Evolutionary conservation across 2,329 filamentous ascomycete species (phyloP), one percentile per base, ranked within the genome.

Genomic region (Epichloe bromicola): DNA sequence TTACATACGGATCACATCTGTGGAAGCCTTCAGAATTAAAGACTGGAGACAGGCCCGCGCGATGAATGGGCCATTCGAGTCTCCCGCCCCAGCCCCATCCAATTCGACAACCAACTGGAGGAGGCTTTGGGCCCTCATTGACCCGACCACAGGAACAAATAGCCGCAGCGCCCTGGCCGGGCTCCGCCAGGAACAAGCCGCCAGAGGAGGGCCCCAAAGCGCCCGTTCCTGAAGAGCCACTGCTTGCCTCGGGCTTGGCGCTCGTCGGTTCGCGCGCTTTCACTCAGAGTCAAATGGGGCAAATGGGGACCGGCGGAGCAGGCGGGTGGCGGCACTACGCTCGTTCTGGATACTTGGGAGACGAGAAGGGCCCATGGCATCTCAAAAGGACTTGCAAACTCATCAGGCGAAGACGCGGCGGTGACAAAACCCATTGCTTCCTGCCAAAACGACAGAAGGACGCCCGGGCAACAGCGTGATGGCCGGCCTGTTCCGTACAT

Each of bases 191-290:
- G 7, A 30, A 30, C 26, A 8, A 30, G 26, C 26, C 26, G 26
- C 26, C 26, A 30, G 26, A 10, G 26, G 26, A 30, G 30, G 30
- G 3, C 37, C 36, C 11, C 36, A 39, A 47, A 36, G 37, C 47
- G 51, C 50, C 41, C 20, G 51, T 42, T 47, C 51, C 47, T 50
- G 38, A 30, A 26, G 12, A 26, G 26, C 44, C 26, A 26, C 26
- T 26, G 26, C 23, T 26, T 26, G 23, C 15, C 42, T 41, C 23
- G 30, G 41, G 23, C 36, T 33, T 48, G 17, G 45, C 45, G 50
- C 50, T 30, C 26, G 26, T 30, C 26, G 26, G 26, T 8, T 26
- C 26, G 26, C 7, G 26, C 26, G 46, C 23, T 15, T 30, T n/a
- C 14, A 17, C 26, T 30, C 8, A 37, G 12, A 41, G 15, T 43